These are phyloP conservation scores for Suhomyces chickasaworum DNA, from an alignment of 1,139 yeast species.

Conservation along the genomic window DNA sequence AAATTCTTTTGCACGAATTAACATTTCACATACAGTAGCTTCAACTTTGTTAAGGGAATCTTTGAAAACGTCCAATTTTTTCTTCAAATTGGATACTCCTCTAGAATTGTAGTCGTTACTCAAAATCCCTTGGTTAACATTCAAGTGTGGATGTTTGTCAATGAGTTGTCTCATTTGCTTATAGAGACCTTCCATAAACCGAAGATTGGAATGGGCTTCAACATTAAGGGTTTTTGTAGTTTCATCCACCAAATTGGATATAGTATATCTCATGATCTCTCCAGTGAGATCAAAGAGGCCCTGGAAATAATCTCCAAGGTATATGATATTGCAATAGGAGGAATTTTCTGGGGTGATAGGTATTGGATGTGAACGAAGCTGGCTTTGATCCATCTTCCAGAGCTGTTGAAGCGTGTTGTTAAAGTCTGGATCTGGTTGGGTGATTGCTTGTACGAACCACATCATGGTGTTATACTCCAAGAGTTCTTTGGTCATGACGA, in stretches of 20 bases:
- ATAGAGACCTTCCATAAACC: constrained; percentile 22
- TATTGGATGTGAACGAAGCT: not conserved
- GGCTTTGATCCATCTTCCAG: not conserved
- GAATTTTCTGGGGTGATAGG: not conserved
- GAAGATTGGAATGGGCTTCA: constrained; percentile 17
- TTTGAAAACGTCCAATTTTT: constrained; percentile 30
- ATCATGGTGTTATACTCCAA: constrained; percentile 22
- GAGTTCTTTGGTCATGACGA: constrained; percentile 21
- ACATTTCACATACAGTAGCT: constrained; percentile 27
- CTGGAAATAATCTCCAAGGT: constrained; percentile 36
- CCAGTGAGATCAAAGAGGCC: constrained; percentile 48
- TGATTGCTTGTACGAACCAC: constrained; percentile 13
- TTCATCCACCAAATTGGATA: constrained; percentile 22
- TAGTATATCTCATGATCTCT: constrained; percentile 42
- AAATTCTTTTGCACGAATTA: constrained; percentile 24
- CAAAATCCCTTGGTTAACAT: constrained; percentile 26
- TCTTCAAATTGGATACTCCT: constrained; percentile 21
- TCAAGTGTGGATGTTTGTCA: constrained; percentile 24
- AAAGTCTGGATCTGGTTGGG: not conserved
- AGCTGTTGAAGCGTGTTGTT: not conserved
- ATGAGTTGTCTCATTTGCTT: constrained; percentile 17
- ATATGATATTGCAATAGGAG: constrained; percentile 13
- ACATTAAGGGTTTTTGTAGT: constrained; percentile 16
- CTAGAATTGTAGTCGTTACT: constrained; percentile 19
- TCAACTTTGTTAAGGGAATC: constrained; percentile 31